Base-by-base conservation (phyloP, 2,329 filamentous ascomycete species). In the Cladophialophora bantiana region DNA sequence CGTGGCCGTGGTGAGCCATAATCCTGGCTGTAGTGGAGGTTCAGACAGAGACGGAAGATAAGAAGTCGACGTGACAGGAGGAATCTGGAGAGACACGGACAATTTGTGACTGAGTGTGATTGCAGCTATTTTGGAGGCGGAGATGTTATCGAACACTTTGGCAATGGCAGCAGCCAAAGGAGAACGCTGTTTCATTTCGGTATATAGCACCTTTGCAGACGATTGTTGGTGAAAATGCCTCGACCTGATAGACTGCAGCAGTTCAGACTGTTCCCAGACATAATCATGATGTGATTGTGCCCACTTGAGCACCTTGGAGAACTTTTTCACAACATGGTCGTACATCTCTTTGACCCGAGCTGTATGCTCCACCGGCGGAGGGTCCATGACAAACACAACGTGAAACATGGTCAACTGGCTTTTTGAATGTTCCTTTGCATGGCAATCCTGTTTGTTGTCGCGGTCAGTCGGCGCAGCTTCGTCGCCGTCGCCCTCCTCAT, bases 401-500 rank as follows among this genome's bases (percentile, higher is more conserved):
- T 97, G 96, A 80, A 99, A 99, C 94, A 98, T 98, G 69, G 90
- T 93, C 91, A 98, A 94, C 55, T 87, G 87, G 66, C 86, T 81
- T 67, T 83, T 84, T 59, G 69, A 48, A 31, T 50, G 35, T 15
- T 65, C 63, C 15, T 53, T 32, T 13, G 54, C 13, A 10, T 35
- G 18, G 9, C n/a, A 32, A 10, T 60, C 7, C 45, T 45, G 62
- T 20, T 62, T 57, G 26, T 60, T 38, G 26, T 10, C 31, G 4
- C 59, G 56, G 32, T 59, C 36, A 65, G 36, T 62, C 20, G 52
- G 7, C 6, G 31, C 18, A 15, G 26, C 57, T 12, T 68, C 66
- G 35, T 67, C 45, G 18, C 48, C 56, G n/a, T 59, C 60, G 20
- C 4, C 50, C 10, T 65, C 66, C n/a, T 63, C 63, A n/a, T 70